phyloP scores from a whole-genome alignment of 2,329 filamentous ascomycete species.

The Blastomyces gilchristii region DNA sequence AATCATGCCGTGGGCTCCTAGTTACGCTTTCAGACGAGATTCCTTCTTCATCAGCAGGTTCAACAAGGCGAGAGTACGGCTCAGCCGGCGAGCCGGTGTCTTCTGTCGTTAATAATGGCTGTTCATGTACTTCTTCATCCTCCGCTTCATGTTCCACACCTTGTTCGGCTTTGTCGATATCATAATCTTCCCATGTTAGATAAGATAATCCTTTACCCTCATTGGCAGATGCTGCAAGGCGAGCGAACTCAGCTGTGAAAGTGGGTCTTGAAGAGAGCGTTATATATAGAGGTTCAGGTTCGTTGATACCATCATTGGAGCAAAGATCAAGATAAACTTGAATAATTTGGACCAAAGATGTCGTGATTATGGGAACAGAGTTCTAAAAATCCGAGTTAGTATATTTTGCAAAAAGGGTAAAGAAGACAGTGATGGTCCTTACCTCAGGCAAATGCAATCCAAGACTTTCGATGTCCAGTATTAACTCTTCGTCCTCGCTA shows the following conservation, averaged over 20 bases:
- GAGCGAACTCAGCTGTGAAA: slow-evolving; percentile 43
- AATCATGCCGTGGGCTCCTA: not conserved
- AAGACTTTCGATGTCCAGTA: slow-evolving; percentile 46
- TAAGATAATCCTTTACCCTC: slow-evolving; percentile 49
- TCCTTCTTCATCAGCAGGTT: slow-evolving; percentile 12
- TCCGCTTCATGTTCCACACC: slow-evolving; percentile 1
- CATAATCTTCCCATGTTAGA: slow-evolving; percentile 15
- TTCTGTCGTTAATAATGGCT: not conserved
- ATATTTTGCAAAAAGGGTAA: not conserved
- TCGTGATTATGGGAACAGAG: slow-evolving; percentile 38
- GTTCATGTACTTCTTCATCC: slow-evolving; percentile 13
- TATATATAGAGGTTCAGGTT: slow-evolving; percentile 49
- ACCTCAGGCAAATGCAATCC: slow-evolving; percentile 50
- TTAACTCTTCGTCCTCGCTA: slow-evolving; percentile 47
- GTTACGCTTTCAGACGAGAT: not conserved
- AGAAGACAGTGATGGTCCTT: slow-evolving; percentile 20
- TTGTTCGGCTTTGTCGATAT: slow-evolving; percentile 13
- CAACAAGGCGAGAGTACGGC: slow-evolving; percentile 14
- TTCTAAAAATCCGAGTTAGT: slow-evolving; percentile 35
- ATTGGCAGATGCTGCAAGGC: slow-evolving; percentile 43
- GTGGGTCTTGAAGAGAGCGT: slow-evolving; percentile 45
- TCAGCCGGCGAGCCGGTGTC: slow-evolving; percentile 6
- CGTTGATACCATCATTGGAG: slow-evolving; percentile 47
- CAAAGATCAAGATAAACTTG: slow-evolving; percentile 50
- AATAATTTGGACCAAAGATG: slow-evolving; percentile 48